Conservation (phyloP, 148 eudicot species). For the Euryodendron excelsum region DNA sequence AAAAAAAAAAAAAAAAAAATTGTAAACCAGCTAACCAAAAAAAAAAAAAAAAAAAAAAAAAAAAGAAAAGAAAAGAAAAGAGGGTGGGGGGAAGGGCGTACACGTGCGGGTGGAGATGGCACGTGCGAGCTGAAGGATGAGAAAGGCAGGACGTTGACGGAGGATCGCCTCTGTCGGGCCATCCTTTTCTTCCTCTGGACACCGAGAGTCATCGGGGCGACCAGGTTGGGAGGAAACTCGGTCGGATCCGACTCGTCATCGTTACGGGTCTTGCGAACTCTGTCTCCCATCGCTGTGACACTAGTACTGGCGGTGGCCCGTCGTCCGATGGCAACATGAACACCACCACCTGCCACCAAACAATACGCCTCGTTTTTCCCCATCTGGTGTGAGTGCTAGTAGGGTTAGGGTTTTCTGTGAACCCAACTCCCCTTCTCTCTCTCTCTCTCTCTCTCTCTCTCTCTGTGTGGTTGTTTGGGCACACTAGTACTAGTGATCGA, state of each 20-base stretch:
- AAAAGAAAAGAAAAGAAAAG: constrained; percentile 13
- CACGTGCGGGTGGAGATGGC: constrained; percentile 42
- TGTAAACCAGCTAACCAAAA: background rate
- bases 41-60: background rate
- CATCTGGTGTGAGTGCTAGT: background rate
- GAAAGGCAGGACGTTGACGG: constrained; percentile 12
- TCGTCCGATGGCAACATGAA: background rate
- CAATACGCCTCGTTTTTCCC: constrained; percentile 28
- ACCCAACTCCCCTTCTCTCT: background rate
- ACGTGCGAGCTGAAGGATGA: constrained; percentile 28
- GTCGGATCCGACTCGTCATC: background rate
- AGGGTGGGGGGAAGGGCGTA: constrained; percentile 29
- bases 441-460: constrained; percentile 1
- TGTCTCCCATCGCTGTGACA: background rate
- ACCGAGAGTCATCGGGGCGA: background rate
- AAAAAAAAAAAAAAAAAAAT: too few relatives aligned
- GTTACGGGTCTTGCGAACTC: background rate
- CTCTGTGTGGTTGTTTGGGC: background rate
- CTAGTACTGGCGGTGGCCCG: background rate
- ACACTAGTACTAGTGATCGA: background rate
- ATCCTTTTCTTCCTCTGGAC: constrained; percentile 26
- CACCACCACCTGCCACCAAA: constrained; percentile 12
- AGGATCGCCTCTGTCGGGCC: constrained; percentile 22
- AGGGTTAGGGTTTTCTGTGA: constrained; percentile 3
- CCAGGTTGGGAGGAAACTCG: background rate